Base-by-base conservation (phyloP, 1,284 basidiomycete species). In the Puccinia sorghi region DNA sequence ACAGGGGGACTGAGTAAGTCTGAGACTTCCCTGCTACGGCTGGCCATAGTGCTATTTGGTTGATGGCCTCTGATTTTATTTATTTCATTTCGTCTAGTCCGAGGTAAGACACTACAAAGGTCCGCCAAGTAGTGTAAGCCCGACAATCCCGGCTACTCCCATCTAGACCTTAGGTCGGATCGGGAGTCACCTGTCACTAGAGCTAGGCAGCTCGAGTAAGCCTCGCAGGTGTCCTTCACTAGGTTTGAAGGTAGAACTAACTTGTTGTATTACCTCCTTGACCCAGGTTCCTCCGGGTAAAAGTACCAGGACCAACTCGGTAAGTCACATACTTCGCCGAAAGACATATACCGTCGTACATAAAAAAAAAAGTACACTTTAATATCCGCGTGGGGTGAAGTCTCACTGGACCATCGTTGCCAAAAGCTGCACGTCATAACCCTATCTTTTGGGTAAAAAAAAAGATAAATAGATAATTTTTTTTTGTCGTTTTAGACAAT, bases 401-500 rank as follows among this genome's bases (percentile, higher is more conserved):
- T 52, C 50, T 52, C 50, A 20, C 20, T 52, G 50, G 7, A 52
- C 50, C 13, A 52, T n/a, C 15, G 50, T 11, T 52, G 20, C 50
- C 20, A 52, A 11, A 52, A 52, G 50, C 50, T 52, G 50, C 50
- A 15, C 13, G 50, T 52, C 50, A 52, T 17, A 52, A 20, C 50
- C 50, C 50, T 52, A 52, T 52, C 50, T 52, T 52, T 52, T 52
- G 50, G 50, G 50, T 52, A n/a, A 52, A 52, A 52, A n/a, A 52
- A 52, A 52, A 52, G 50, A 52, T 52, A 20, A 20, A 20, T 52
- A 52, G 50, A 52, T 52, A 7, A 52, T 11, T 11, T 52, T 52
- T 52, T n/a, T 52, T n/a, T 52, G 50, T 15, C 13, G 15, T 52
- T 7, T 52, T n/a, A 52, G 50, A 52, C 43, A 46, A 17, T 17